Evolutionary conservation across 495 filamentous ascomycete species (phyloP).

Genomic region (Rhypophila decipiens): DNA sequence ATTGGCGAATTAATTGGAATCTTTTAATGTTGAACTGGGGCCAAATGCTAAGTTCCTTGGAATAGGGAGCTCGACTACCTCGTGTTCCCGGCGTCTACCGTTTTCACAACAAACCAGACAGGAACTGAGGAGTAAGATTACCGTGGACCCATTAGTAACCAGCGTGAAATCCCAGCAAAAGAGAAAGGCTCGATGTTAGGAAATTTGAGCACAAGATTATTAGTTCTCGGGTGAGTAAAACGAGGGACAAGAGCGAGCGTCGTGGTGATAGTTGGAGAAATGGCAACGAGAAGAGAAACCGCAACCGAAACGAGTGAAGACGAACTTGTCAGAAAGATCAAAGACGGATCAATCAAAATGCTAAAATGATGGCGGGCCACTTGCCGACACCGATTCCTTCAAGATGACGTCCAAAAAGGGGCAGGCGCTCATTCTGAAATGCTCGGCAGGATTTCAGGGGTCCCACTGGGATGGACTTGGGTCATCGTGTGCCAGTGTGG

Average conservation of each 20-base stretch:
- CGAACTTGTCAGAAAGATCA: neutral
- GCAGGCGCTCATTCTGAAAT: too few species aligned
- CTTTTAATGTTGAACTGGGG: neutral
- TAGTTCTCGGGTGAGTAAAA: neutral
- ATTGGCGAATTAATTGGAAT: neutral
- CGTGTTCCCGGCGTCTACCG: neutral
- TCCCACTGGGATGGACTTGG: neutral
- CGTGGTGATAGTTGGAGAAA: neutral
- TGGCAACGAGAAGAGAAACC: neutral
- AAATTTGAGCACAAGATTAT: neutral
- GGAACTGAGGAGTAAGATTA: neutral
- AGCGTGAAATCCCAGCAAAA: neutral
- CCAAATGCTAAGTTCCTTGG: neutral
- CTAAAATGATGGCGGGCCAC: neutral
- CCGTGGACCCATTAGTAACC: neutral
- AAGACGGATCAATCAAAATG: neutral
- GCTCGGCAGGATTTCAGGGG: neutral
- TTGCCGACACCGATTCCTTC: too few species aligned
- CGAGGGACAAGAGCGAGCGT: neutral
- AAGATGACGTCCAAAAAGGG: too few species aligned
- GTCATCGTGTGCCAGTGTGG: neutral
- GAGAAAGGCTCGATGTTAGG: too few species aligned
- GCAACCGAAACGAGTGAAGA: neutral
- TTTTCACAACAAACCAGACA: neutral
- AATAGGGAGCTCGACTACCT: too few species aligned